Evolutionary conservation across 164 flowering plant species (phyloP).

Genomic region (Vitis vinifera): DNA sequence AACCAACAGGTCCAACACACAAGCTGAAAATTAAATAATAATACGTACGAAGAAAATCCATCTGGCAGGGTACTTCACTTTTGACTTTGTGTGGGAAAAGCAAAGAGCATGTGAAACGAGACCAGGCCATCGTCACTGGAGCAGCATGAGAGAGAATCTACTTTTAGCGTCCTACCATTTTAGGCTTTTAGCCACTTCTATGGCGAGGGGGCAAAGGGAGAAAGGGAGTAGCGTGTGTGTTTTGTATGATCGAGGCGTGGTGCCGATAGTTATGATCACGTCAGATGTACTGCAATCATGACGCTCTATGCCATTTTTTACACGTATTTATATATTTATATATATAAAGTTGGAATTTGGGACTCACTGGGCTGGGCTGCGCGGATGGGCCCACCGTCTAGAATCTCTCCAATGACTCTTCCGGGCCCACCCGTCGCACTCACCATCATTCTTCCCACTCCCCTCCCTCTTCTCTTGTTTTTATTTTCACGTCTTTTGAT

Average conservation of each 20-base stretch:
- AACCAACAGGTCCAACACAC: too few relatives aligned
- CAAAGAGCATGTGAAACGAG: too few relatives aligned
- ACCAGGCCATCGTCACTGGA: too few relatives aligned
- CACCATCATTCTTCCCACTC: slow-evolving; percentile 14
- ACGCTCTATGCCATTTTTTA: neutral
- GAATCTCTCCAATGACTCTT: slow-evolving; percentile 1
- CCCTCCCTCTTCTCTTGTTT: neutral
- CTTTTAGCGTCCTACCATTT: too few relatives aligned
- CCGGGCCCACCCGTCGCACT: slow-evolving; percentile 7
- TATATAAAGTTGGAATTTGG: too few relatives aligned
- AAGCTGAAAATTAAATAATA: too few relatives aligned
- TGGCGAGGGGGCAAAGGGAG: neutral
- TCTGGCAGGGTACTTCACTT: too few relatives aligned
- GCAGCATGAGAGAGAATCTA: too few relatives aligned
- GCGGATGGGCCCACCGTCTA: slow-evolving; percentile 1
- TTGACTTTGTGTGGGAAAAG: too few relatives aligned
- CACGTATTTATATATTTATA: too few relatives aligned
- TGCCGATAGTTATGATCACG: slow-evolving; percentile 25
- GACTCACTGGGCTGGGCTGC: too few relatives aligned
- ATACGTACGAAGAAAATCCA: too few relatives aligned
- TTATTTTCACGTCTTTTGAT: neutral
- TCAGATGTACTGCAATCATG: slow-evolving; percentile 23
- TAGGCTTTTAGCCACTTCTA: slow-evolving; percentile 6
- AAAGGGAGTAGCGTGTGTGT: slow-evolving; percentile 1
- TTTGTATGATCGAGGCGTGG: slow-evolving; percentile 32